Percentiles rank a stretch among this genome's conserved stretches.
Conservation (phyloP, 176 grass and related monocot genomes). For the Alloteropsis semialata region DNA sequence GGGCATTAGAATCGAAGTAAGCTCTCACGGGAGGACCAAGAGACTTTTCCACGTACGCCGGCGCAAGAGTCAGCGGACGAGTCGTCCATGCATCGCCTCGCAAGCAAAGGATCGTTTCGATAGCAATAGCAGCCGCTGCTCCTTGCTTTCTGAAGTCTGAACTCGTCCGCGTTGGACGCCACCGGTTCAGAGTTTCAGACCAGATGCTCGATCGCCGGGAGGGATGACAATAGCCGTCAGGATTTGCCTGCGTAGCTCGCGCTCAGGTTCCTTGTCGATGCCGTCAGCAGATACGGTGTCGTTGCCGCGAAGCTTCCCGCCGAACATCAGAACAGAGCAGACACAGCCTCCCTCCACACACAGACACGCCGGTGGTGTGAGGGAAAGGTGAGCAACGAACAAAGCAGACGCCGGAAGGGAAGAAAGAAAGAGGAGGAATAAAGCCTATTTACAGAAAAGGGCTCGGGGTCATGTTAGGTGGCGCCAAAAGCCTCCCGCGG, state of each 20-base stretch:
- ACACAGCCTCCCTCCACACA: neutral
- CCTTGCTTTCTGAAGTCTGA: neutral
- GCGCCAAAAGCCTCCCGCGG: neutral
- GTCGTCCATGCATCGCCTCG: neutral
- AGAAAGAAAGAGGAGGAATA: no score
- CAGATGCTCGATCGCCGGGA: neutral
- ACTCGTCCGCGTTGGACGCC: neutral
- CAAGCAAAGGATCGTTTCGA: neutral
- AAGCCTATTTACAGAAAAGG: neutral
- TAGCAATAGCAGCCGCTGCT: neutral
- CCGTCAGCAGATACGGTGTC: neutral
- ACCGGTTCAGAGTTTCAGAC: neutral
- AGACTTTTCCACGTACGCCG: no score
- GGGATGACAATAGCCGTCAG: neutral
- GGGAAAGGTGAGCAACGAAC: neutral
- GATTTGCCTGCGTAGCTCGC: no score
- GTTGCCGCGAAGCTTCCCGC: conserved; percentile 18
- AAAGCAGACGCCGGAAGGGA: no score
- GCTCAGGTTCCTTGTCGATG: neutral
- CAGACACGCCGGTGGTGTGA: neutral
- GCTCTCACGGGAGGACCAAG: no score
- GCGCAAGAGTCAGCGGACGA: no score
- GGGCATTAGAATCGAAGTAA: no score
- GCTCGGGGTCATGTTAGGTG: neutral
- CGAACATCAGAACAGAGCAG: neutral